Percentiles rank a stretch among this genome's conserved stretches.
Evolutionary conservation across 192 early-diverging fungal species (phyloP).

Genomic region (Coemansia sp.): DNA sequence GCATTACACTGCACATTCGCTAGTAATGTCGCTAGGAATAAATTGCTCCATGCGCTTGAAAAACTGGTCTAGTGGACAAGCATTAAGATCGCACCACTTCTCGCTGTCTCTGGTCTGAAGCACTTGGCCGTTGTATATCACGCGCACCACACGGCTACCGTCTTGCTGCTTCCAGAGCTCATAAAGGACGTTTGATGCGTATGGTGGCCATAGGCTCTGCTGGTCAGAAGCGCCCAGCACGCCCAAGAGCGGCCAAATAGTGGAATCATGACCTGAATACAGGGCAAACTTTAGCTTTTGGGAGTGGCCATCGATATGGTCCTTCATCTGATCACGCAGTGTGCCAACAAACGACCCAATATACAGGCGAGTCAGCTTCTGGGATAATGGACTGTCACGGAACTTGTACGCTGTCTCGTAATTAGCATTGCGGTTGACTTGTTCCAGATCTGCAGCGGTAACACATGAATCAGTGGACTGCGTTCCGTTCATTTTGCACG

Average conservation of each 20-base stretch:
- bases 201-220: slow-evolving; percentile 56
- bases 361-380: slow-evolving; percentile 25
- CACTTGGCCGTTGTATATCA: slow-evolving; percentile 57
- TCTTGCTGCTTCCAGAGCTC: slow-evolving; percentile 54
- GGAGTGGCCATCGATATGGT: slow-evolving; percentile 24
- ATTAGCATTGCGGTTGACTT: slow-evolving; percentile 35
- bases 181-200: slow-evolving; percentile 53
- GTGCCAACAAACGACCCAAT: slow-evolving; percentile 52
- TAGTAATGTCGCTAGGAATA: slow-evolving; percentile 34
- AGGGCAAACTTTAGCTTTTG: slow-evolving; percentile 44
- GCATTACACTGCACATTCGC: slow-evolving; percentile 16
- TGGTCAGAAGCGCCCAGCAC: slow-evolving; percentile 31
- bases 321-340: slow-evolving; percentile 37
- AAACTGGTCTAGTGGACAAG: slow-evolving; percentile 42
- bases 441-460: slow-evolving; percentile 34
- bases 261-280: slow-evolving; percentile 56
- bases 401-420: slow-evolving; percentile 30
- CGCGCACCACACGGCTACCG: slow-evolving; percentile 48
- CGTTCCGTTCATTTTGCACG: slow-evolving; percentile 19
- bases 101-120: slow-evolving; percentile 20
- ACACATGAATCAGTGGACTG: slow-evolving; percentile 23
- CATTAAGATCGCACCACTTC: slow-evolving; percentile 50
- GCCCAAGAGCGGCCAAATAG: slow-evolving; percentile 46
- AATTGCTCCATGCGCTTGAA: slow-evolving; percentile 21
- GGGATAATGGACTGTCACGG: slow-evolving; percentile 34